phyloP scores from a whole-genome alignment of 345 rosid species.

The Ceriops decandra region DNA sequence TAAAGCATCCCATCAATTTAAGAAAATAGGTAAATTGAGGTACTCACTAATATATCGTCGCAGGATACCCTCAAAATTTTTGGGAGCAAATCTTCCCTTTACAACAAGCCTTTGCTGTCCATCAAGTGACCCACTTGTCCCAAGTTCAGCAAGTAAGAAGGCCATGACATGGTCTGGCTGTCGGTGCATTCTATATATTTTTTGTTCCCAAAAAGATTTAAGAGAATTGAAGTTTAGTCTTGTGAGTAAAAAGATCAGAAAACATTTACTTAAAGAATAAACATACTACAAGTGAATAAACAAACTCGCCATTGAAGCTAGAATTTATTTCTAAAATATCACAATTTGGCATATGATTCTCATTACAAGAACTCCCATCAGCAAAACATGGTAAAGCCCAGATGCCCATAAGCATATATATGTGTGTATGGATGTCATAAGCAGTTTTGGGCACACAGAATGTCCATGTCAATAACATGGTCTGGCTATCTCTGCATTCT shows the following conservation, averaged over 20 bases:
- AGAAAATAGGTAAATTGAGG: background rate
- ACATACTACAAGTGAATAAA: too few relatives aligned
- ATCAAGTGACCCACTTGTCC: slow-evolving; percentile 93
- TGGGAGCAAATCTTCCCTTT: slow-evolving; percentile 90
- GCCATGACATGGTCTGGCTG: slow-evolving; percentile 93
- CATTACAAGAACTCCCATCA: too few relatives aligned
- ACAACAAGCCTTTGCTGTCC: slow-evolving; percentile 90
- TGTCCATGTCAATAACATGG: slow-evolving; percentile 41
- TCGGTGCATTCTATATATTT: slow-evolving; percentile 69
- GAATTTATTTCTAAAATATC: too few relatives aligned
- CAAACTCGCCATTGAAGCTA: too few relatives aligned
- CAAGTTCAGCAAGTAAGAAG: slow-evolving; percentile 89
- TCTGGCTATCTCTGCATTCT: slow-evolving; percentile 96
- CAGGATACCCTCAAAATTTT: slow-evolving; percentile 81
- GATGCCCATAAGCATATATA: too few relatives aligned
- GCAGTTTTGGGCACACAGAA: too few relatives aligned
- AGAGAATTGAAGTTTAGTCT: background rate
- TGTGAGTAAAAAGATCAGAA: background rate
- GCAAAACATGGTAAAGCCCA: too few relatives aligned
- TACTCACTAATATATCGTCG: slow-evolving; percentile 83
- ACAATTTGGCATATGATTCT: too few relatives aligned
- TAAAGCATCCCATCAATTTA: background rate
- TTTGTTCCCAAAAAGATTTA: background rate
- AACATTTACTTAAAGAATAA: background rate
- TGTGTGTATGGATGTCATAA: too few relatives aligned